Conservation (phyloP, 129 eudicot species). For the Tagetes erecta region DNA sequence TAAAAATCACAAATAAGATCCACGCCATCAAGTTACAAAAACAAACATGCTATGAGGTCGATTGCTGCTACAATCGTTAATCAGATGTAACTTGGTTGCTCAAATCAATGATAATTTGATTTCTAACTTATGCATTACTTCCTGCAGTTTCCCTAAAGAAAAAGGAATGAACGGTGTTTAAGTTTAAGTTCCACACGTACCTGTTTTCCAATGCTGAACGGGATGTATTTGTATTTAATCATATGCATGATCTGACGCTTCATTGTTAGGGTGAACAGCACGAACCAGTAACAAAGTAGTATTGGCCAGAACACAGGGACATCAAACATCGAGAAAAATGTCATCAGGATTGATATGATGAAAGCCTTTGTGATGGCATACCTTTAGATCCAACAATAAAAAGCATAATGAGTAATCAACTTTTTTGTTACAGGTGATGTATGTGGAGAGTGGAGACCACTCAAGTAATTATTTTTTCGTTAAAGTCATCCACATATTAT, state of each 20-base stretch:
- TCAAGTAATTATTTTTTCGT: not conserved
- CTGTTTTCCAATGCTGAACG: slow-evolving; percentile 81
- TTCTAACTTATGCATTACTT: not conserved
- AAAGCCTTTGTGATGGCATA: slow-evolving; percentile 86
- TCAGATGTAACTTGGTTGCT: not conserved
- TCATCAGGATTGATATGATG: slow-evolving; percentile 68
- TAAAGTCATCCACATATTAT: not conserved
- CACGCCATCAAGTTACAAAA: not conserved
- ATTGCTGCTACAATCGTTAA: not conserved
- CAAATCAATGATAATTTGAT: not conserved
- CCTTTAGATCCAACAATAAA: slow-evolving; percentile 49
- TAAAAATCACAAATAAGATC: slow-evolving; percentile 4
- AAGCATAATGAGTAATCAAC: not conserved
- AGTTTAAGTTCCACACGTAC: slow-evolving; percentile 30
- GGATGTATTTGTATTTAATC: slow-evolving; percentile 83
- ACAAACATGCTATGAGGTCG: not conserved
- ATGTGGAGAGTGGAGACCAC: not conserved
- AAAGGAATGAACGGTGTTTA: not conserved
- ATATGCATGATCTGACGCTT: slow-evolving; percentile 93
- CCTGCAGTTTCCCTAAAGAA: not conserved
- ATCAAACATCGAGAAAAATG: slow-evolving; percentile 75
- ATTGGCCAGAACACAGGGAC: slow-evolving; percentile 94
- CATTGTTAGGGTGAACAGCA: slow-evolving; percentile 76
- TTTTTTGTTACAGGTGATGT: not conserved
- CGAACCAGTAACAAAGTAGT: slow-evolving; percentile 71